Conservation (phyloP, 495 filamentous ascomycete species). For the Chaetomium cochliodes region DNA sequence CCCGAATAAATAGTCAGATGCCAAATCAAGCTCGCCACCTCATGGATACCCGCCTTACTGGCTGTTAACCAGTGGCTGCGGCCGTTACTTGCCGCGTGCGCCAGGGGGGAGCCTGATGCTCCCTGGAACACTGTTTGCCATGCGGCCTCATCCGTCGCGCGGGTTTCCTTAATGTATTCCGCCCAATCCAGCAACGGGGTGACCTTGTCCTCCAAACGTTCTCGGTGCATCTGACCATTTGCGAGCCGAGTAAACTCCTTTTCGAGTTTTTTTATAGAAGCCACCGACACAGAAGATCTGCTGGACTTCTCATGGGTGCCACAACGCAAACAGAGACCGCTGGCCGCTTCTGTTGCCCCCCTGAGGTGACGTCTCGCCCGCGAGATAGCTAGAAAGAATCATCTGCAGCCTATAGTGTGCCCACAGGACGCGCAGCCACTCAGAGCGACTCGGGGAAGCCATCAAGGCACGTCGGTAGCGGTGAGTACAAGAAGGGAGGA, state of each 20-base stretch:
- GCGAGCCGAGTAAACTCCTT: neutral
- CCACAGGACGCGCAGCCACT: neutral
- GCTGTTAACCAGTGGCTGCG: too few species aligned
- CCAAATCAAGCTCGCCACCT: neutral
- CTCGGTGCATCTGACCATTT: neutral
- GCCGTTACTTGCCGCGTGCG: too few species aligned
- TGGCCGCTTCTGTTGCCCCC: neutral
- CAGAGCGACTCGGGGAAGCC: neutral
- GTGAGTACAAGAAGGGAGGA: neutral
- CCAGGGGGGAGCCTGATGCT: too few species aligned
- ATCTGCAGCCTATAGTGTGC: constrained; percentile 8
- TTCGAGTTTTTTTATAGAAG: neutral
- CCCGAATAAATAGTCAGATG: neutral
- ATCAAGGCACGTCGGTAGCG: neutral
- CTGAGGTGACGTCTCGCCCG: too few species aligned
- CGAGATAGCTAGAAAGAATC: neutral
- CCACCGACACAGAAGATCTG: neutral
- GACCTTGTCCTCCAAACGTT: neutral
- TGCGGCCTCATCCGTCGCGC: too few species aligned
- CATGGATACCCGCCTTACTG: neutral
- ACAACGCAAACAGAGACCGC: neutral
- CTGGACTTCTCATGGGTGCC: neutral
- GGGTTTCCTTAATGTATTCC: too few species aligned
- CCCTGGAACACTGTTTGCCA: too few species aligned
- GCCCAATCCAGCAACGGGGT: neutral